Base-by-base conservation (phyloP, 768 basidiomycete species). In the Leccinum olivaceopallidum region DNA sequence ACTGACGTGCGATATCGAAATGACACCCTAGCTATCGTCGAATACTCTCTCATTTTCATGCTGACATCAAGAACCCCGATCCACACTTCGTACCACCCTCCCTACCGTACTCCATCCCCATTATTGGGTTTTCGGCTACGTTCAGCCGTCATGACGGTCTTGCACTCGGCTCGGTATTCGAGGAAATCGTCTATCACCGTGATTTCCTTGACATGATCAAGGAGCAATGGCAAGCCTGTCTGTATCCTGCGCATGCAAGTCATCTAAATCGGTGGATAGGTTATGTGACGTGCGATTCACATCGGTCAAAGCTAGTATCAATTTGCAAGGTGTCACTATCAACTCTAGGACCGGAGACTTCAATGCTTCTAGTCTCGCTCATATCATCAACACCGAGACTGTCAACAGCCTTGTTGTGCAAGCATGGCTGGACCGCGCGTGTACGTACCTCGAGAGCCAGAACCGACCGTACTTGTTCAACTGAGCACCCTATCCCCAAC, bases 91-190 rank as follows among this genome's bases (percentile, higher is more conserved):
- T 69, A n/a, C 71, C 78, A 49, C 79, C 78, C 26, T 60, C 59
- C 49, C 71, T 77, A 42, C 70, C 72, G 13, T 78, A 85, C 67
- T 76, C 77, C 48, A 84, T 95, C 28, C 94, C 95, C 3, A 86
- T 97, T 55, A 81, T 98, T 50, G 96, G 95, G 0, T 97, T 98
- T 71, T 94, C 94, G 57, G 96, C 96, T 2, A 98, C 96, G 0
- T 97, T 97, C 77, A 88, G 86, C 64, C 83, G 96, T 30, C 92
- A 95, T 64, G 96, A 98, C 65, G 91, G 94, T 5, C 78, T 95
- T 2, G 92, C 94, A 2, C 82, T 98, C 4, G 88, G 92, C 6
- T 87, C 89, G 3, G 88, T 97, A 2, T 98, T 96, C 67, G 85
- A 97, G 68, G 80, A 81, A 53, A 95, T 98, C 56, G 95, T 97